Evolutionary conservation across 148 eudicot genomes (phyloP).

Genomic region (Tetragonia tetragonoides): DNA sequence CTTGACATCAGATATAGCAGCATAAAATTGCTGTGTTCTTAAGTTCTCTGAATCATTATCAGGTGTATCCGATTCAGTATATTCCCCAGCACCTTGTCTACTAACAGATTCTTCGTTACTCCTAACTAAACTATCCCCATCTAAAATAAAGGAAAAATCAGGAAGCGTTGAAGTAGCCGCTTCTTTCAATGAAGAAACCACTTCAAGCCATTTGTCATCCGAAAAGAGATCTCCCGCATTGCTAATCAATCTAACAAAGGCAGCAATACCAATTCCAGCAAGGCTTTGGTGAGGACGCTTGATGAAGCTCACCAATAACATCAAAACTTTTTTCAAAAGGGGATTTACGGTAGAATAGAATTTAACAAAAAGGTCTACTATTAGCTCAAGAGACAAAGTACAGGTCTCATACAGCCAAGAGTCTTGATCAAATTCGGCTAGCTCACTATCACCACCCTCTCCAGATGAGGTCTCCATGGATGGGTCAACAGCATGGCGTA

Average conservation of each 20-base stretch:
- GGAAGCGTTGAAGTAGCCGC: constrained; percentile 83
- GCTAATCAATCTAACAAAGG: constrained; percentile 92
- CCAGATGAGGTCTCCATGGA: constrained; percentile 51
- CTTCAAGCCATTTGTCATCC: constrained; percentile 93
- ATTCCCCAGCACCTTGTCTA: constrained; percentile 43
- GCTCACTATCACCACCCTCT: constrained; percentile 43
- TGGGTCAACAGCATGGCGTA: constrained; percentile 88
- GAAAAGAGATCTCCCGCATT: constrained; percentile 90
- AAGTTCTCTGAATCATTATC: constrained; percentile 50
- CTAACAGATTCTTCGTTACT: constrained; percentile 45
- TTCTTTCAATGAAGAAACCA: constrained; percentile 77
- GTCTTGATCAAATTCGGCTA: constrained; percentile 81
- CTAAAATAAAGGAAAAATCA: constrained; percentile 62
- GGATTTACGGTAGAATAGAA: constrained; percentile 85
- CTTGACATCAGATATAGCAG: constrained; percentile 76
- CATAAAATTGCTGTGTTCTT: constrained; percentile 48
- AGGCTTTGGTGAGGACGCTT: constrained; percentile 97
- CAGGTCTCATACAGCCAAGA: constrained; percentile 99
- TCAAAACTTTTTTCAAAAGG: constrained; percentile 76
- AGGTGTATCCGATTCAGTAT: constrained; percentile 35
- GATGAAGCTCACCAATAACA: constrained; percentile 82
- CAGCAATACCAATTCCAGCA: constrained; percentile 98
- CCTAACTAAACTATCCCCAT: constrained; percentile 37
- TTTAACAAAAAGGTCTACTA: constrained; percentile 91
- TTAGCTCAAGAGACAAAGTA: constrained; percentile 86